Evolutionary conservation across 495 filamentous ascomycete genomes (phyloP), one percentile per base, ranked within the genome.

Genomic region (Hypoxylon lenormandii): DNA sequence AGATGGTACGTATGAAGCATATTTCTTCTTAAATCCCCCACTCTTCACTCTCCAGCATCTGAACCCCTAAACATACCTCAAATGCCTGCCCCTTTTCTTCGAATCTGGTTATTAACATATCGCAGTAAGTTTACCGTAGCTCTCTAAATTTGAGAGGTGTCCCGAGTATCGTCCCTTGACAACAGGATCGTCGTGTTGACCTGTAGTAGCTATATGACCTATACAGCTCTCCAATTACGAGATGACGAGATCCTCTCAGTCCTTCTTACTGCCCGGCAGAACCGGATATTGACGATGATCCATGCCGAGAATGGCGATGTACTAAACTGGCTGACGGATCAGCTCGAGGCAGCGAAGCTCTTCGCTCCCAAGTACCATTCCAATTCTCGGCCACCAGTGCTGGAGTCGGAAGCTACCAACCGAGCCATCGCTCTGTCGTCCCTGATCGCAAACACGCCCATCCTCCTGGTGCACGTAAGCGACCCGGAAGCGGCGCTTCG

Each of bases 301-400:
- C 87, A 89, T 62, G 85, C 86, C 11, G 86, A 89, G 66, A 87
- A 87, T 60, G 81, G 82, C 10, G 85, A 87, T 43, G 80, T 86
- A 49, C 80, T 87, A 33, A 75, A 76, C 45, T 84, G 80, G 79
- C 77, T 86, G 62, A 84, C 80, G 7, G 73, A 80, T 22, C 75
- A 79, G 46, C 77, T 86, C 23, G 82, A 85, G 64, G 74, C 74
- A 19, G 74, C 72, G 28, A 67, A 76, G 0, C 61, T 80, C 26
- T 78, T 83, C 6, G 84, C 82, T 13, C 87, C 87, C 0, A 83
- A 83, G 64, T 86, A 82, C 61, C 86, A 89, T 70, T 82, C 81
- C 0, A 78, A 81, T 2, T 81, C 83, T 5, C 78, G 84, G 3
- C 85, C 86, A 4, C 78, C 82, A 2, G 80, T 88, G 46, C 83